phyloP scores from a whole-genome alignment of 2,329 filamentous ascomycete genomes.

The Byssochlamys sp. region DNA sequence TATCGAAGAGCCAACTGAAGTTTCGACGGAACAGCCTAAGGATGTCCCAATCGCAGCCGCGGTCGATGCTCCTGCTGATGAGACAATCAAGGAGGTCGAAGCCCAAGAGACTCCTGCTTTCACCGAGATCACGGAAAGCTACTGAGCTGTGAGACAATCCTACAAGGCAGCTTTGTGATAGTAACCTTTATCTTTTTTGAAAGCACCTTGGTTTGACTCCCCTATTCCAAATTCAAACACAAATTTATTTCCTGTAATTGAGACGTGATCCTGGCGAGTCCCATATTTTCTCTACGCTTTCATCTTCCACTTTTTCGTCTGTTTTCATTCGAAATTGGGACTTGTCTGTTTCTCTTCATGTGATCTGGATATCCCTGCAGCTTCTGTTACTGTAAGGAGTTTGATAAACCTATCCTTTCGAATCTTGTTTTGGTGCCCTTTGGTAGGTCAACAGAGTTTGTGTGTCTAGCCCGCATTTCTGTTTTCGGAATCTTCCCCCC shows the following conservation, averaged over 20 bases:
- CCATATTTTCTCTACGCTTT: neutral
- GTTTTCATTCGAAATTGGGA: neutral
- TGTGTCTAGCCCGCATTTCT: neutral
- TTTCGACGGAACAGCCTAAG: neutral
- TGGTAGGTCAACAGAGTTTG: neutral
- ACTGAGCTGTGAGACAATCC: neutral
- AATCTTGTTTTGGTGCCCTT: neutral
- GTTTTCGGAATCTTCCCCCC: neutral
- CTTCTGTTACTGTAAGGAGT: neutral
- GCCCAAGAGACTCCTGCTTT: neutral
- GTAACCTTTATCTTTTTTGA: neutral
- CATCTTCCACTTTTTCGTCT: neutral
- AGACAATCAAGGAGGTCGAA: neutral
- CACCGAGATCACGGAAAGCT: neutral
- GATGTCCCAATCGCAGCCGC: neutral
- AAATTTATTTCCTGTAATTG: neutral
- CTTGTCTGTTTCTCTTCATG: neutral
- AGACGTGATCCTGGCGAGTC: neutral
- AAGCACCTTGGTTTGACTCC: neutral
- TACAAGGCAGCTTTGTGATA: neutral
- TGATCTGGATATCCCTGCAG: neutral
- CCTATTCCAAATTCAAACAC: neutral
- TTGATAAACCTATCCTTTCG: neutral
- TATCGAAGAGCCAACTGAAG: slow-evolving; percentile 1
- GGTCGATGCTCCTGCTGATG: neutral